Percentiles rank a stretch among this genome's conserved stretches.
Evolutionary conservation across 1,284 basidiomycete genomes (phyloP).

Genomic region (Ceratobasidium sp.): DNA sequence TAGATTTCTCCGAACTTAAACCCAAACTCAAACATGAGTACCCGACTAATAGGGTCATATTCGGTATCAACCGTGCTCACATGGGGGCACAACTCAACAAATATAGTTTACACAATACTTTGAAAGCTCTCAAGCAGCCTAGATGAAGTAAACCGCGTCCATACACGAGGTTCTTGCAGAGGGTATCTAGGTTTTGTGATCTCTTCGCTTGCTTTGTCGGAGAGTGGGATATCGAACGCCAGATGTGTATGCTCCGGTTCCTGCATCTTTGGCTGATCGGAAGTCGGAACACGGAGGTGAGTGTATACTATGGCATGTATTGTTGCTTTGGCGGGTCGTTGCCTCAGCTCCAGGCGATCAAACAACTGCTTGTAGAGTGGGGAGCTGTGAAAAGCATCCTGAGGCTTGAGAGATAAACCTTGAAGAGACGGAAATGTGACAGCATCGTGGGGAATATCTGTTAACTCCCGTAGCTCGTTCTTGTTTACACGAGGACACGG

Average conservation of each 20-base stretch:
- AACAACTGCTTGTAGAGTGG: conserved; percentile 1
- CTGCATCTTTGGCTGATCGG: neutral
- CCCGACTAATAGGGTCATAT: too few relatives aligned
- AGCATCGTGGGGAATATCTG: neutral
- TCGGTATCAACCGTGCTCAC: too few relatives aligned
- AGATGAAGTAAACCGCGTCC: neutral
- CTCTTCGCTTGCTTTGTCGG: neutral
- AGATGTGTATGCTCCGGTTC: conserved; percentile 6
- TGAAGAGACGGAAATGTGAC: neutral
- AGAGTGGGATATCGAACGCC: neutral
- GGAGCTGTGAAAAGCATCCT: conserved; percentile 11
- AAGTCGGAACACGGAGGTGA: neutral
- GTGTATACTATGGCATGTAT: conserved; percentile 16
- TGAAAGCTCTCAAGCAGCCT: neutral
- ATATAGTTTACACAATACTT: too few relatives aligned
- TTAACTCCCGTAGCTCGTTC: neutral
- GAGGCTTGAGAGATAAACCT: neutral
- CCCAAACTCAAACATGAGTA: too few relatives aligned
- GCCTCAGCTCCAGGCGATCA: neutral
- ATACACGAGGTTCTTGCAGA: neutral
- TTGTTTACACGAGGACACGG: neutral
- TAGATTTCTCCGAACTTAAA: too few relatives aligned
- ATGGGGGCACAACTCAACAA: too few relatives aligned
- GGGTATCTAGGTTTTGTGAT: neutral
- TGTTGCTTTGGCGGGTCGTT: neutral